Evolutionary conservation across 441 rosid genomes (phyloP).

Genomic region (Raphanus hybrid): DNA sequence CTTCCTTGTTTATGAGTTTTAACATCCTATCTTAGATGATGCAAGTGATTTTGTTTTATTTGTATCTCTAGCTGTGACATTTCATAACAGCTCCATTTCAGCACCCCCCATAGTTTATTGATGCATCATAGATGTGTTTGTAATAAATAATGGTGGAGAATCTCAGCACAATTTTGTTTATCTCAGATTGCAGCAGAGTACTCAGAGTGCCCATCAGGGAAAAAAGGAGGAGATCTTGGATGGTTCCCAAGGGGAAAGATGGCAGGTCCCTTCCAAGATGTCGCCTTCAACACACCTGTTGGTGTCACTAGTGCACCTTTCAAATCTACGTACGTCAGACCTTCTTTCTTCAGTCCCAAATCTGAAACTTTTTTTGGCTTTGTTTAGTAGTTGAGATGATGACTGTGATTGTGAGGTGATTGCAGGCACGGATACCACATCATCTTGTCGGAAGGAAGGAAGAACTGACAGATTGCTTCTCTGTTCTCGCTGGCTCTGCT

Average conservation of each 20-base stretch:
- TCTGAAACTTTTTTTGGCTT: not conserved
- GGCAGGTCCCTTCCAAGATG: conserved; percentile 98
- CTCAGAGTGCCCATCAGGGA: conserved; percentile 94
- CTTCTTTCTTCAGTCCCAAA: conserved; percentile 1
- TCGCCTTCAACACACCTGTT: conserved; percentile 56
- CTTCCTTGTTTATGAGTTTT: not conserved
- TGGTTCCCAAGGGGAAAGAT: conserved; percentile 99
- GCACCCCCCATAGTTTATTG: not conserved
- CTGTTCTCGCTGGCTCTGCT: not conserved
- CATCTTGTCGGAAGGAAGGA: conserved; percentile 83
- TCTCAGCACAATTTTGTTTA: not conserved
- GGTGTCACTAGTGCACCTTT: not conserved
- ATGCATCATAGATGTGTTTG: not conserved
- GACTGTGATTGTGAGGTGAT: conserved; percentile 27
- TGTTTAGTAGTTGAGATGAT: not conserved
- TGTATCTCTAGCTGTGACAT: conserved; percentile 8
- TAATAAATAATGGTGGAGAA: not conserved
- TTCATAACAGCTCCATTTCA: conserved; percentile 16
- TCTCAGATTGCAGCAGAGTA: conserved; percentile 87
- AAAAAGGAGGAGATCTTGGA: conserved; percentile 98
- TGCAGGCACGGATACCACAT: conserved; percentile 90
- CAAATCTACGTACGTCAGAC: not conserved
- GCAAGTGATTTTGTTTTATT: not conserved
- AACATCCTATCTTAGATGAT: not conserved
- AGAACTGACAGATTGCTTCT: conserved; percentile 57